Conservation (phyloP, 192 early-diverging fungal species). For the Coemansia javaensis region DNA sequence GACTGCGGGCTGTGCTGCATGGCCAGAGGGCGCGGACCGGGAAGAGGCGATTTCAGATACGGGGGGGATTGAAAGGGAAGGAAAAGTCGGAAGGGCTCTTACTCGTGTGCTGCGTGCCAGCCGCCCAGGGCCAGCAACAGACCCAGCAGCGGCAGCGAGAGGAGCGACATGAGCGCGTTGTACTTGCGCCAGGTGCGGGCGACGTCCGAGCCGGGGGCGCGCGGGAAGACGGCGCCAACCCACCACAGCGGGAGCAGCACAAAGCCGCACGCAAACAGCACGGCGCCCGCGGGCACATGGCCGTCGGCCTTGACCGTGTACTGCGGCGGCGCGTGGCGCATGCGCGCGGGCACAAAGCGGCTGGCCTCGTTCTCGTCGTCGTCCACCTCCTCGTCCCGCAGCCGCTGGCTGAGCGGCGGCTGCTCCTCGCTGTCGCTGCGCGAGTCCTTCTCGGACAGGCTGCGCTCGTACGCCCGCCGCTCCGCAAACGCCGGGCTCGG, state of each 20-base stretch:
- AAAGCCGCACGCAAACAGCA: constrained; percentile 44
- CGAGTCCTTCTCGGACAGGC: constrained; percentile 1
- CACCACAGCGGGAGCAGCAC: constrained; percentile 49
- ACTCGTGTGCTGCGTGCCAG: constrained; percentile 46
- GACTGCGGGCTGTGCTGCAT: too few relatives aligned
- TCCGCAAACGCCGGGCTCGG: neutral
- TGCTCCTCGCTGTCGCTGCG: neutral
- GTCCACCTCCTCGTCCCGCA: constrained; percentile 44
- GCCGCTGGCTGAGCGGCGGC: constrained; percentile 22
- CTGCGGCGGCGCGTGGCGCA: constrained; percentile 34
- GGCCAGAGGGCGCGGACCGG: too few relatives aligned
- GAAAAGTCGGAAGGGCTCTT: neutral
- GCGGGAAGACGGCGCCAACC: constrained; percentile 43
- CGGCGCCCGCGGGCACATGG: constrained; percentile 20
- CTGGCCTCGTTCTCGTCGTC: constrained; percentile 47
- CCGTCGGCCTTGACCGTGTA: constrained; percentile 21
- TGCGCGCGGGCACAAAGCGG: constrained; percentile 33
- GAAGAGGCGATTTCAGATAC: neutral
- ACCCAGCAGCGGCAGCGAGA: constrained; percentile 46
- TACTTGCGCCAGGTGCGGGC: constrained; percentile 48
- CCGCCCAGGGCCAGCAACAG: constrained; percentile 47
- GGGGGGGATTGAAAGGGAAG: neutral
- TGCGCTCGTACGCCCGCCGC: neutral
- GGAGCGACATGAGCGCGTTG: constrained; percentile 46
- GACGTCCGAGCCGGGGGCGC: constrained; percentile 17